Conservation (phyloP, 345 rosid genomes). For the Anastatica hierochuntica region DNA sequence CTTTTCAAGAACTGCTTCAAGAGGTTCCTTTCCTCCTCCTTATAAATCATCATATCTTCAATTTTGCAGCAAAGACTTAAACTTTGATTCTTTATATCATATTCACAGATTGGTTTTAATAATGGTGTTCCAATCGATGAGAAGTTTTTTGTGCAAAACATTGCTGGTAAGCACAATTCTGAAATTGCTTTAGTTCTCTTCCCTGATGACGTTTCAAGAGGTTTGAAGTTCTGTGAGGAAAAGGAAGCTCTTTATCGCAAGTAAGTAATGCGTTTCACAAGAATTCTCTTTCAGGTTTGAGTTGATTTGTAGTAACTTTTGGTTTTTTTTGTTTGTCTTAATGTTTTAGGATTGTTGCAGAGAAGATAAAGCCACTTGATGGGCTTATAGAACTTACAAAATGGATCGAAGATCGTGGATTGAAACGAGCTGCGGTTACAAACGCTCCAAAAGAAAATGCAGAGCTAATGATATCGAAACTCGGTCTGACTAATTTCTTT, state of each 20-base stretch:
- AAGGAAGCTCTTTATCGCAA: slow-evolving; percentile 77
- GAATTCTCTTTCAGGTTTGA: too few relatives aligned
- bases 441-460: slow-evolving; percentile 86
- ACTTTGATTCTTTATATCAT: too few relatives aligned
- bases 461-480: slow-evolving; percentile 70
- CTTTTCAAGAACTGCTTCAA: slow-evolving; percentile 58
- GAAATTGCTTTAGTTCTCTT: slow-evolving; percentile 60
- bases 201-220: slow-evolving; percentile 59
- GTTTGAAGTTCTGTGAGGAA: slow-evolving; percentile 50
- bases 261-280: slow-evolving; percentile 26
- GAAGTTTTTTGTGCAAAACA: slow-evolving; percentile 49
- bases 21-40: slow-evolving; percentile 50
- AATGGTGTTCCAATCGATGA: slow-evolving; percentile 81
- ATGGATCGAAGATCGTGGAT: slow-evolving; percentile 77
- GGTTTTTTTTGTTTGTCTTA: not conserved
- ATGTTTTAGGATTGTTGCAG: slow-evolving; percentile 49
- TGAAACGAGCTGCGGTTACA: slow-evolving; percentile 92
- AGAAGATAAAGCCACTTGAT: slow-evolving; percentile 48
- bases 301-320: too few relatives aligned
- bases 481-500: slow-evolving; percentile 75
- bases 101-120: slow-evolving; percentile 69
- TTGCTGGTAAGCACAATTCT: slow-evolving; percentile 74
- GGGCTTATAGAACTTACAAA: slow-evolving; percentile 62
- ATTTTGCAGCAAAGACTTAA: too few relatives aligned
- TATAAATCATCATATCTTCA: too few relatives aligned